Evolutionary conservation across 1,139 yeast genomes (phyloP).

Genomic region (Diutina pseudorugosa): DNA sequence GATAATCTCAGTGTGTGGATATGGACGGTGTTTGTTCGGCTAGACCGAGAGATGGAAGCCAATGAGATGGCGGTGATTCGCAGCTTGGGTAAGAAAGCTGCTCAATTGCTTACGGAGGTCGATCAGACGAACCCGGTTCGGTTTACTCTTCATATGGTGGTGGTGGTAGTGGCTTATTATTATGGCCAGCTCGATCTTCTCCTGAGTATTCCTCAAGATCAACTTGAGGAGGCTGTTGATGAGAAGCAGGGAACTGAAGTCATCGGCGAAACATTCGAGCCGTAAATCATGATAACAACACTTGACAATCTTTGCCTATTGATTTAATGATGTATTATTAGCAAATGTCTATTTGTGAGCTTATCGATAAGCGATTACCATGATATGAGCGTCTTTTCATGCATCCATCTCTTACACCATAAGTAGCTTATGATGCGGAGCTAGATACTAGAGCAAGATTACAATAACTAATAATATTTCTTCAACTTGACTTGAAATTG

Average conservation of each 20-base stretch:
- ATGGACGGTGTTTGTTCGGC: constrained; percentile 2
- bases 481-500: not conserved
- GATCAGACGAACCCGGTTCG: not conserved
- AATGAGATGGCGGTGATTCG: not conserved
- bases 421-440: too few species aligned
- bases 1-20: not conserved
- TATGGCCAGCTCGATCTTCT: not conserved
- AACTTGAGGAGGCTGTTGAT: not conserved
- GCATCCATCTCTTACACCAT: too few species aligned
- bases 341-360: too few species aligned
- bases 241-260: not conserved
- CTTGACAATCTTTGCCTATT: too few species aligned
- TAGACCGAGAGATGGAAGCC: constrained; percentile 3
- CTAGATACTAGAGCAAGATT: too few species aligned
- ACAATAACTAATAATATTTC: too few species aligned
- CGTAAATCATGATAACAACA: too few species aligned
- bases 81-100: not conserved
- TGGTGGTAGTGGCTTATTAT: not conserved
- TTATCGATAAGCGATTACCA: too few species aligned
- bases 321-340: too few species aligned
- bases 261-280: not conserved
- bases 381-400: too few species aligned
- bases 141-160: not conserved
- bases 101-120: not conserved
- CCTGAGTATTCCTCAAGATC: not conserved